A percentile compares a stretch with the other conserved stretches of the same genome.
Conservation (phyloP, 1,284 basidiomycete genomes). For the Macrocybe sp. region DNA sequence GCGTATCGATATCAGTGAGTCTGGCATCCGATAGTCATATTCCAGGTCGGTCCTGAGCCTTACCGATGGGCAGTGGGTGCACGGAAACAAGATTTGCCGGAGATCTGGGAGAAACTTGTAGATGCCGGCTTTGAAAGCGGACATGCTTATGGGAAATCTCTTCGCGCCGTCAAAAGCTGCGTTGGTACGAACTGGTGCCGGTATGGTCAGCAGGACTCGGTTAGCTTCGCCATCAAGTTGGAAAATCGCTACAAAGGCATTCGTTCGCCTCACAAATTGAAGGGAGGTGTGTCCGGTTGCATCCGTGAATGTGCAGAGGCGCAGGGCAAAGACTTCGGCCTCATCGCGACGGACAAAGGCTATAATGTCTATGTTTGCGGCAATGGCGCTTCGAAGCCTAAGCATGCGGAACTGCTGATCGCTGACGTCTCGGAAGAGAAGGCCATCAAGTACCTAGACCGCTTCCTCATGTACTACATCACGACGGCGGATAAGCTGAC, state of each 20-base stretch:
- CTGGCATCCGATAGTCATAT: constrained; percentile 1
- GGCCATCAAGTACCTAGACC: constrained; percentile 62
- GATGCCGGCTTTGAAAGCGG: constrained; percentile 72
- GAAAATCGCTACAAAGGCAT: constrained; percentile 75
- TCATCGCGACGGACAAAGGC: constrained; percentile 76
- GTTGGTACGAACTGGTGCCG: constrained; percentile 55
- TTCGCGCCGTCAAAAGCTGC: constrained; percentile 37
- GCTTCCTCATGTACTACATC: constrained; percentile 73
- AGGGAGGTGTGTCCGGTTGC: constrained; percentile 77
- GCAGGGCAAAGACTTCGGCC: constrained; percentile 65
- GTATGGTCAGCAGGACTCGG: constrained; percentile 73
- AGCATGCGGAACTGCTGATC: constrained; percentile 49
- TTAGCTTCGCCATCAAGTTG: constrained; percentile 68
- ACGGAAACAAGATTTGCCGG: constrained; percentile 69
- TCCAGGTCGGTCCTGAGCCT: constrained; percentile 61
- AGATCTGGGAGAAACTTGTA: constrained; percentile 69
- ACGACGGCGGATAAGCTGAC: constrained; percentile 65
- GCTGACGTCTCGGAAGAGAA: neutral
- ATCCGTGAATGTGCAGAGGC: constrained; percentile 76
- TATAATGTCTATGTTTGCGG: constrained; percentile 77
- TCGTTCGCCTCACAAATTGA: constrained; percentile 71
- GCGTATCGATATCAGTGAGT: neutral
- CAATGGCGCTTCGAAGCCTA: constrained; percentile 70
- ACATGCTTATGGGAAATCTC: constrained; percentile 65
- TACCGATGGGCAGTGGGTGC: constrained; percentile 49